Evolutionary conservation across 768 basidiomycete species (phyloP).

Genomic region (Leucocoprinus sp.): DNA sequence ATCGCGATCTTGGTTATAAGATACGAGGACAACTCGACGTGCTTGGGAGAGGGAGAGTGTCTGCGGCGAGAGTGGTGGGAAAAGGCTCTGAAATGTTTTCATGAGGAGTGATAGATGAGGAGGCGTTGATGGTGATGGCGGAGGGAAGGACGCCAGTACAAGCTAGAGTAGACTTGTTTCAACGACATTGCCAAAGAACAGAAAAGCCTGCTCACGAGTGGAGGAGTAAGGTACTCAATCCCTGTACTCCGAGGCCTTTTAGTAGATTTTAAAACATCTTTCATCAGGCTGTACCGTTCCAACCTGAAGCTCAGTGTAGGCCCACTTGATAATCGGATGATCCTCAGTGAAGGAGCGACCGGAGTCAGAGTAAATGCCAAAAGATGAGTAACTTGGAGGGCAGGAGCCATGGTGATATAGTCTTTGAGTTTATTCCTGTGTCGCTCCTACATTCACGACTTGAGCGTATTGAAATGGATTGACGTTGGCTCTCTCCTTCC

Average conservation of each 20-base stretch:
- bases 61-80: constrained; percentile 85
- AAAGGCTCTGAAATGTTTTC: constrained; percentile 94
- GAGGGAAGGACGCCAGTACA: constrained; percentile 84
- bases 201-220: constrained; percentile 52
- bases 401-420: constrained; percentile 86
- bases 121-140: constrained; percentile 63
- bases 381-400: constrained; percentile 85
- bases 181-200: background rate
- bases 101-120: constrained; percentile 85
- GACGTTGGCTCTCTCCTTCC: constrained; percentile 14
- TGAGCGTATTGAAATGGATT: too few relatives aligned
- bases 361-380: constrained; percentile 87
- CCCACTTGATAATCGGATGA: constrained; percentile 81
- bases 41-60: constrained; percentile 79
- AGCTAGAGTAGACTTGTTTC: constrained; percentile 42
- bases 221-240: constrained; percentile 86
- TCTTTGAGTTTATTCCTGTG: constrained; percentile 87
- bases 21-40: constrained; percentile 86
- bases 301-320: constrained; percentile 92
- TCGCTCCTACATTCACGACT: constrained; percentile 91
- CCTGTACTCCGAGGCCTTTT: constrained; percentile 68
- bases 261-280: constrained; percentile 64
- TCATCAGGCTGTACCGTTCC: constrained; percentile 87
- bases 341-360: constrained; percentile 76
- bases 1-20: constrained; percentile 79